A percentile compares a stretch with the other conserved stretches of the same genome.
These are phyloP conservation scores for Agrocybe chaxingu DNA, from an alignment of 768 basidiomycete species.

Conservation along the genomic window DNA sequence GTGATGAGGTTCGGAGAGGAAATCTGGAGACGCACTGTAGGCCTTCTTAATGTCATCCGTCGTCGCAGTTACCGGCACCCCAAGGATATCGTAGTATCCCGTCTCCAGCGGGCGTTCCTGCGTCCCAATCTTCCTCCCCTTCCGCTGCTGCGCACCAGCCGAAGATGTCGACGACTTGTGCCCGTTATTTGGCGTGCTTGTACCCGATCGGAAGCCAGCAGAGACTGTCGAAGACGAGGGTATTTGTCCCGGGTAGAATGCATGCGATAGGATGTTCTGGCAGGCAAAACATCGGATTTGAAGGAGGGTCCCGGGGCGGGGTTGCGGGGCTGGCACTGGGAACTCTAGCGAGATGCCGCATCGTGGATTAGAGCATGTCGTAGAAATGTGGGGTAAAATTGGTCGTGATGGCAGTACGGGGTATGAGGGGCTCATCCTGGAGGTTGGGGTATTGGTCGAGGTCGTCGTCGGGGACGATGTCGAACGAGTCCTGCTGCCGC, in stretches of 20 bases:
- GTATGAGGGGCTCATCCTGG: conserved; percentile 15
- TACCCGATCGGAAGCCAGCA: conserved; percentile 8
- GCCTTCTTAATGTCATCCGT: conserved; percentile 89
- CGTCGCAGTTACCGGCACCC: conserved; percentile 70
- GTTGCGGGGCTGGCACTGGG: conserved; percentile 55
- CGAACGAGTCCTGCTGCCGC: too few relatives aligned
- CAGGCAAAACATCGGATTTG: conserved; percentile 73
- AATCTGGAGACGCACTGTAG: conserved; percentile 55
- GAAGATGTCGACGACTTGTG: conserved; percentile 3
- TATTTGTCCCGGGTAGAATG: conserved; percentile 66
- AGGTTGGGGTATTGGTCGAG: background rate
- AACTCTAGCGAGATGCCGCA: conserved; percentile 66
- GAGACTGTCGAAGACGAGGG: conserved; percentile 23
- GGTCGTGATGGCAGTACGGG: conserved; percentile 56
- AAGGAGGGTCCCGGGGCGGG: conserved; percentile 48
- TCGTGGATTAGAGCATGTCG: conserved; percentile 48
- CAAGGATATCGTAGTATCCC: conserved; percentile 86
- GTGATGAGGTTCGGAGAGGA: background rate
- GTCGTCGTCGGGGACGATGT: too few relatives aligned
- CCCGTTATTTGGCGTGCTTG: conserved; percentile 5
- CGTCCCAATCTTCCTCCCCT: conserved; percentile 80
- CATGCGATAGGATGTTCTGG: conserved; percentile 53
- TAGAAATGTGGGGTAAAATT: conserved; percentile 61
- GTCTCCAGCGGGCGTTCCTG: conserved; percentile 87
- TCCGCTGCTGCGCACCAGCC: conserved; percentile 29